Conservation (phyloP, 192 early-diverging fungal genomes). For the Podila epigama region DNA sequence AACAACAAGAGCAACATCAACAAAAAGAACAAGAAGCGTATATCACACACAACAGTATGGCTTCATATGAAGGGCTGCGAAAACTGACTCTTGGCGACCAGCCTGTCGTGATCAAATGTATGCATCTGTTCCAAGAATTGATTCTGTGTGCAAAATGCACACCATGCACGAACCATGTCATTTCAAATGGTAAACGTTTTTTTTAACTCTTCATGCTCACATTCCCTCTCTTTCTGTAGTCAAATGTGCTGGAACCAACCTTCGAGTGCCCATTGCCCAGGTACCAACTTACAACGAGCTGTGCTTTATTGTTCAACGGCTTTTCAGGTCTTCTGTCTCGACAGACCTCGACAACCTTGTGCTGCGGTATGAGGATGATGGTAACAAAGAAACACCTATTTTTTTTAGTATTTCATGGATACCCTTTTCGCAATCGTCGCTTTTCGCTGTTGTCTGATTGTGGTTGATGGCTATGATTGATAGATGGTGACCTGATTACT, state of each 20-base stretch:
- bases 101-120: slow-evolving; percentile 49
- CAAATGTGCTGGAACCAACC: slow-evolving; percentile 53
- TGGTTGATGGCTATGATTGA: too few species aligned
- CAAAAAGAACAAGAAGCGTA: neutral
- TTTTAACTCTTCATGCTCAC: neutral
- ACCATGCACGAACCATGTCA: slow-evolving; percentile 1
- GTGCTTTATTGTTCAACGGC: slow-evolving; percentile 57
- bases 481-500: slow-evolving; percentile 60
- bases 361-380: slow-evolving; percentile 57
- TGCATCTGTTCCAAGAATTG: neutral
- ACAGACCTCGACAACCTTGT: slow-evolving; percentile 51
- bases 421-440: too few species aligned
- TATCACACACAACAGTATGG: slow-evolving; percentile 12
- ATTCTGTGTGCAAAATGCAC: too few species aligned
- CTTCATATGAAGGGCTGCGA: slow-evolving; percentile 43
- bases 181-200: neutral
- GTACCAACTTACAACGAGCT: slow-evolving; percentile 59
- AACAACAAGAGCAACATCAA: neutral
- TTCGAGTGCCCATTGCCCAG: slow-evolving; percentile 57
- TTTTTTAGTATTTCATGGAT: too few species aligned
- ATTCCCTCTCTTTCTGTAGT: slow-evolving; percentile 29
- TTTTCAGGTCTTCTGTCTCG: slow-evolving; percentile 48
- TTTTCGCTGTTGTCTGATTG: neutral
- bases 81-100: slow-evolving; percentile 46
- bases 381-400: slow-evolving; percentile 13